phyloP scores from a whole-genome alignment of 2,329 filamentous ascomycete genomes.

The Camillea tinctor region DNA sequence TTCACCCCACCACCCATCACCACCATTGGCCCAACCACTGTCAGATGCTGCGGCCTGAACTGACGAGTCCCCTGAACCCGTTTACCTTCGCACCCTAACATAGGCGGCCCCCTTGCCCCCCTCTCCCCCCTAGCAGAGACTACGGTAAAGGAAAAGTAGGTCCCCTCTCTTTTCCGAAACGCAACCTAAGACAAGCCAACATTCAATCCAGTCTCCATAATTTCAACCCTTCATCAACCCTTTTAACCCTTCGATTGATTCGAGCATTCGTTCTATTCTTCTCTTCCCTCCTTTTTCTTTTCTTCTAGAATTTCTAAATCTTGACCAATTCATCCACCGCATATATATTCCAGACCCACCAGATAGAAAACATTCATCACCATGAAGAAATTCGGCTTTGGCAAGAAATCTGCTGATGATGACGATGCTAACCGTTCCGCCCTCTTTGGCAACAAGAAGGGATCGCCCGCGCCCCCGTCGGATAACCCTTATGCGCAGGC shows the following conservation, averaged over 20 bases:
- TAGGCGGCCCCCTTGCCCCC: slow-evolving; percentile 5
- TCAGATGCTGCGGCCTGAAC: slow-evolving; percentile 2
- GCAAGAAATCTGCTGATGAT: slow-evolving; percentile 54
- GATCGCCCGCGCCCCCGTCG: slow-evolving; percentile 42
- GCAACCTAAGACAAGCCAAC: slow-evolving; percentile 25
- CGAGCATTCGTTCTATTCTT: background rate
- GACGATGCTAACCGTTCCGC: slow-evolving; percentile 47
- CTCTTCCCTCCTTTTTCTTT: background rate
- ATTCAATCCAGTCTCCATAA: slow-evolving; percentile 16
- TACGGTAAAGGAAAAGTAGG: background rate
- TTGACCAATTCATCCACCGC: slow-evolving; percentile 2
- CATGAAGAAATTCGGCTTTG: slow-evolving; percentile 63
- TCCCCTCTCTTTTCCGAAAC: slow-evolving; percentile 17
- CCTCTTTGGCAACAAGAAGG: slow-evolving; percentile 57
- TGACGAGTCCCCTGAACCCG: slow-evolving; percentile 12
- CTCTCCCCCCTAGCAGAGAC: background rate
- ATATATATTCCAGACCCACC: slow-evolving; percentile 6
- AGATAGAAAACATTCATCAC: slow-evolving; percentile 15
- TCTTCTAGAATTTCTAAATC: background rate
- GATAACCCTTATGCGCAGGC: slow-evolving; percentile 61
- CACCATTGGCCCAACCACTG: background rate
- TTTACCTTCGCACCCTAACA: slow-evolving; percentile 8
- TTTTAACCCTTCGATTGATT: slow-evolving; percentile 2
- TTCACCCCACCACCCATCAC: background rate
- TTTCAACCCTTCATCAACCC: slow-evolving; percentile 11